Conservation (phyloP, 805 yeast genomes). For the Brettanomyces naardenensis region DNA sequence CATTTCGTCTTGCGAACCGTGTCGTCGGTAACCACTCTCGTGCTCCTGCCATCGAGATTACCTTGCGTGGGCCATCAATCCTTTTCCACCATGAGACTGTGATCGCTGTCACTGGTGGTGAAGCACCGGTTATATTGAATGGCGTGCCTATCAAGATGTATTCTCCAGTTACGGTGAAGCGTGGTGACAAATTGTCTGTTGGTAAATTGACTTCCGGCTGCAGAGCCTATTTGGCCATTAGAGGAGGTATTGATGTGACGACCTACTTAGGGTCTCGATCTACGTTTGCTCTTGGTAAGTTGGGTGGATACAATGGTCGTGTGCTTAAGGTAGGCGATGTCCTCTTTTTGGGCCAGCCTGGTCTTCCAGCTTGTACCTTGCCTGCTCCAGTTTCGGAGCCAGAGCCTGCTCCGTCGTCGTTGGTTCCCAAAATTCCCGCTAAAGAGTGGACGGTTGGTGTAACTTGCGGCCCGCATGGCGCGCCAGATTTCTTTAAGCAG, state of each 20-base stretch:
- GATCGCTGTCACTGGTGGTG: slow-evolving; percentile 85
- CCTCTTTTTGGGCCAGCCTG: slow-evolving; percentile 75
- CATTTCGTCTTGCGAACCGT: slow-evolving; percentile 83
- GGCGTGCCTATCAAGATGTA: slow-evolving; percentile 52
- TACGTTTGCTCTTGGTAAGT: slow-evolving; percentile 85
- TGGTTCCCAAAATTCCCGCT: slow-evolving; percentile 41
- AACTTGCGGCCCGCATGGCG: slow-evolving; percentile 96
- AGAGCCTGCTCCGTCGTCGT: slow-evolving; percentile 40
- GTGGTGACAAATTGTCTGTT: slow-evolving; percentile 71
- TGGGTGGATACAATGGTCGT: slow-evolving; percentile 95
- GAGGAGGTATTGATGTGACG: slow-evolving; percentile 92
- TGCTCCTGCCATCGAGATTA: slow-evolving; percentile 88
- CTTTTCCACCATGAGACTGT: slow-evolving; percentile 75
- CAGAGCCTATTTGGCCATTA: slow-evolving; percentile 80
- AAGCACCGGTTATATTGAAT: slow-evolving; percentile 57
- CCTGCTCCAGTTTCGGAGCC: slow-evolving; percentile 72
- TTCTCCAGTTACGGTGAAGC: slow-evolving; percentile 60
- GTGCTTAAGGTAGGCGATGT: slow-evolving; percentile 90
- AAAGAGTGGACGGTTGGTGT: slow-evolving; percentile 82
- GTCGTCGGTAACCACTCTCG: slow-evolving; percentile 78
- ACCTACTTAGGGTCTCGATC: slow-evolving; percentile 95
- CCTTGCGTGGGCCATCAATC: slow-evolving; percentile 80
- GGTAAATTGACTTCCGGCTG: slow-evolving; percentile 83
- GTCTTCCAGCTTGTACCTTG: slow-evolving; percentile 54
- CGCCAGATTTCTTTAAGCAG: slow-evolving; percentile 84